Conservation (phyloP, 2,329 filamentous ascomycete species). For the Trichoderma citrinoviride region DNA sequence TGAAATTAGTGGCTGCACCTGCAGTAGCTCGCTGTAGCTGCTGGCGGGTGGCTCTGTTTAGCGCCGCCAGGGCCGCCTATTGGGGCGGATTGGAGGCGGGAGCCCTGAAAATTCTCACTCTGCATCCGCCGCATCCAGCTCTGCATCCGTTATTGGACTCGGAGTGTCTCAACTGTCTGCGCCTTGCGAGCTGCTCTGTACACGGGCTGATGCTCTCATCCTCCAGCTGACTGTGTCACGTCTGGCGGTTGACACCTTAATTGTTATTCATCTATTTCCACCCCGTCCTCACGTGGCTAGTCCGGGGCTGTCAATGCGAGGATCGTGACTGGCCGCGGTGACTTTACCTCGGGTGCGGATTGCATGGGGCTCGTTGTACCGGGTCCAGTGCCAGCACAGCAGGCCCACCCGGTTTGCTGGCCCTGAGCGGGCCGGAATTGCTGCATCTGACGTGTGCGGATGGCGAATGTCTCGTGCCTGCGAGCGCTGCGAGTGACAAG, state of each 20-base stretch:
- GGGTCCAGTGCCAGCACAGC: conserved; percentile 9
- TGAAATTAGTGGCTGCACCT: conserved; percentile 17
- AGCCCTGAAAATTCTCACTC: no score
- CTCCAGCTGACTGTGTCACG: background rate
- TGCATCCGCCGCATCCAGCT: background rate
- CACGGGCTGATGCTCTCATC: no score
- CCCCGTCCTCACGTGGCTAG: background rate
- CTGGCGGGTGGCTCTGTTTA: background rate
- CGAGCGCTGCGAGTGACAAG: background rate
- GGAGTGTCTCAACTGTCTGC: no score
- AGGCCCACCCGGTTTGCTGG: conserved; percentile 3
- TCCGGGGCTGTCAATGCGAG: background rate
- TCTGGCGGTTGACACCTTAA: background rate
- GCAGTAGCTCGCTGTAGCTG: conserved; percentile 9
- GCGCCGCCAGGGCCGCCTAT: background rate
- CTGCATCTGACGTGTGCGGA: background rate
- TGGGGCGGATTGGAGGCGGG: no score
- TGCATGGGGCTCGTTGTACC: background rate
- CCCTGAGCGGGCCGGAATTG: background rate
- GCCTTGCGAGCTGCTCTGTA: no score
- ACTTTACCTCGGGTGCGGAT: background rate
- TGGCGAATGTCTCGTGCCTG: background rate
- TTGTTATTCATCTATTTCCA: background rate
- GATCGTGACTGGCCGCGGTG: background rate
- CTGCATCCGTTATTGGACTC: background rate